Conservation (phyloP, 495 filamentous ascomycete genomes). For the Podospora australis region DNA sequence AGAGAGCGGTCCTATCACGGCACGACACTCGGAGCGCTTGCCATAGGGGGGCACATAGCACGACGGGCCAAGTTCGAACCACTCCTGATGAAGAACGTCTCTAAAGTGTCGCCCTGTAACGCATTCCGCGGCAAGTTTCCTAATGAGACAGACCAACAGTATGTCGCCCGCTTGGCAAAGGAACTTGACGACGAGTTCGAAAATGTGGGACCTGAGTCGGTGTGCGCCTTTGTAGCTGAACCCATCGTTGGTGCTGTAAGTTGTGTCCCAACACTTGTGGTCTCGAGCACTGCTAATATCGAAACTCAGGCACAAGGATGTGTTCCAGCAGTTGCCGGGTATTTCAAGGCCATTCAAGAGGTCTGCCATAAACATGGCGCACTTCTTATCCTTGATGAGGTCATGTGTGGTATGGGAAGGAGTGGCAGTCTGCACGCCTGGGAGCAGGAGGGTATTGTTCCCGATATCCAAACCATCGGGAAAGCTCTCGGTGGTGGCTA, state of each 20-base stretch:
- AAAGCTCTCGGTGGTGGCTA: conserved; percentile 66
- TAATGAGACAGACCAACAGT: conserved; percentile 29
- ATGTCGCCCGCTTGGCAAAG: conserved; percentile 48
- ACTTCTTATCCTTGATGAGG: conserved; percentile 68
- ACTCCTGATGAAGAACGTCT: conserved; percentile 54
- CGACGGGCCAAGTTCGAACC: conserved; percentile 62
- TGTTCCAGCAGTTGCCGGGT: conserved; percentile 59
- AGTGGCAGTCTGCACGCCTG: conserved; percentile 62
- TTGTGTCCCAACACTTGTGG: not conserved
- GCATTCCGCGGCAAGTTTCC: conserved; percentile 29
- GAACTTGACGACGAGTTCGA: conserved; percentile 74
- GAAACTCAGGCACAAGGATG: conserved; percentile 50
- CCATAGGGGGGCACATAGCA: conserved; percentile 55
- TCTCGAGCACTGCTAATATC: not conserved
- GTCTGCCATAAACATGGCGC: conserved; percentile 69
- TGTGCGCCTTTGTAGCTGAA: conserved; percentile 73
- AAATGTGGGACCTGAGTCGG: conserved; percentile 60
- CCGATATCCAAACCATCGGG: conserved; percentile 58
- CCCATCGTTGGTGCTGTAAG: conserved; percentile 52
- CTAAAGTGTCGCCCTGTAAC: conserved; percentile 63
- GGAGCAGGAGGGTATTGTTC: conserved; percentile 52
- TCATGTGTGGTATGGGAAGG: conserved; percentile 75
- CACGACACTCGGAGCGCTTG: conserved; percentile 60
- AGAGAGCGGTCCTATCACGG: conserved; percentile 71
- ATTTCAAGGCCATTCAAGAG: conserved; percentile 60